Evolutionary conservation across 768 basidiomycete genomes (phyloP).

Genomic region (Boletus rufocinnamomeus): DNA sequence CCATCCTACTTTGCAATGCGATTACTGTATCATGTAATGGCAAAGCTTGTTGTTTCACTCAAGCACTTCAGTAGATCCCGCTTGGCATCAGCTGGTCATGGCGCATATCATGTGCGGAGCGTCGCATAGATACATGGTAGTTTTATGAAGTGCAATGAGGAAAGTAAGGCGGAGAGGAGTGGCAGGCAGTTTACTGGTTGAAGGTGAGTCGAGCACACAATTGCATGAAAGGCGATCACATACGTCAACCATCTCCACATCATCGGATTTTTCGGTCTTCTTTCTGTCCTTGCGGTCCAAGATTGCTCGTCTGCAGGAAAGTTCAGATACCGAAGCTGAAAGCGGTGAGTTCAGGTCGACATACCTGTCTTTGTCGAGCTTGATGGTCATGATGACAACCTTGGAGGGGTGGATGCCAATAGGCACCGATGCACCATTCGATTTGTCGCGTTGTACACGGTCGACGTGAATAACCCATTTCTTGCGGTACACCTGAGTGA

Average conservation of each 20-base stretch:
- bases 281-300: conserved; percentile 84
- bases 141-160: conserved; percentile 44
- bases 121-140: conserved; percentile 67
- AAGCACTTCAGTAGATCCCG: not conserved
- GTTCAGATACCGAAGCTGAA: conserved; percentile 7
- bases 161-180: conserved; percentile 14
- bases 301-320: conserved; percentile 66
- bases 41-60: conserved; percentile 11
- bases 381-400: conserved; percentile 90
- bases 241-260: conserved; percentile 83
- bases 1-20: conserved; percentile 11
- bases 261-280: conserved; percentile 56
- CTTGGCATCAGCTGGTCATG: conserved; percentile 37
- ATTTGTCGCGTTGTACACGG: conserved; percentile 96
- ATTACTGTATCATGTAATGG: conserved; percentile 17
- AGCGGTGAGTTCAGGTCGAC: conserved; percentile 17
- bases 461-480: conserved; percentile 99
- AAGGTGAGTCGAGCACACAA: conserved; percentile 14
- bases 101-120: conserved; percentile 55
- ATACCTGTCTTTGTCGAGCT: conserved; percentile 88
- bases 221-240: conserved; percentile 36
- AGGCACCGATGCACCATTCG: conserved; percentile 90
- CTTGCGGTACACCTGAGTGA: conserved; percentile 97
- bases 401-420: conserved; percentile 98
- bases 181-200: conserved; percentile 26